Base-by-base conservation (phyloP, 345 rosid genomes). In the Salix arbutifolia region DNA sequence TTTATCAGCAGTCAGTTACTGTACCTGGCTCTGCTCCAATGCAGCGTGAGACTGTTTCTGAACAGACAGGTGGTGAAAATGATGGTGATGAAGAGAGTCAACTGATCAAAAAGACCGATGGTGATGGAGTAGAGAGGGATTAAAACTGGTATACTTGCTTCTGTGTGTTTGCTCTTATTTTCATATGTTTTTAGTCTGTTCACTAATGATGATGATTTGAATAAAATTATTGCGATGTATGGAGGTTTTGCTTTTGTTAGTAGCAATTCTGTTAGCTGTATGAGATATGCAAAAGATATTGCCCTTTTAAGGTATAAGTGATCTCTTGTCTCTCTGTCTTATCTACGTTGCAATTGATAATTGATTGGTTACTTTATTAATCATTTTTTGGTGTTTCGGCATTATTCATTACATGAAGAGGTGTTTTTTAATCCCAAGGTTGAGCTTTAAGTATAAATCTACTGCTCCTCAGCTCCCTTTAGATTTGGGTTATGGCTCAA, bases 1-100 rank as follows among this genome's bases (percentile, higher is more conserved):
- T 89, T 75, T 96, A 96, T 85, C 99, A 96, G 87, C 99, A 96
- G 83, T 93, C 98, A 2, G 99, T 96, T 31, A 89, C 91, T 61
- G 84, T 83, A 73, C 62, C 82, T 44, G 80, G 65, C 61, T 74
- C 53, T 79, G 74, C 80, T 69, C 65, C 84, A 3, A 60, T 74
- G 5, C 87, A 78, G 70, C 86, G 85, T 7, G 92, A 90, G 23
- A 44, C 81, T 28, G 62, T 77, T 19, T 67, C 90, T 38, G 90
- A 76, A 76, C 89, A 76, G 79, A 67, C 52, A 12, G 77, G 74
- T 26, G 74, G 12, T 46, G 89, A 80, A 56, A 78, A 80, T 37
- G 82, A 67, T 38, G 75, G 38, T n/a, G 88, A 85, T 26, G 91
- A 81, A 69, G 80, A 76, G 53, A 65, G 6, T 18, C 65, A 76